Evolutionary conservation across 805 yeast species (phyloP).

Genomic region (Candida qinlingensis): DNA sequence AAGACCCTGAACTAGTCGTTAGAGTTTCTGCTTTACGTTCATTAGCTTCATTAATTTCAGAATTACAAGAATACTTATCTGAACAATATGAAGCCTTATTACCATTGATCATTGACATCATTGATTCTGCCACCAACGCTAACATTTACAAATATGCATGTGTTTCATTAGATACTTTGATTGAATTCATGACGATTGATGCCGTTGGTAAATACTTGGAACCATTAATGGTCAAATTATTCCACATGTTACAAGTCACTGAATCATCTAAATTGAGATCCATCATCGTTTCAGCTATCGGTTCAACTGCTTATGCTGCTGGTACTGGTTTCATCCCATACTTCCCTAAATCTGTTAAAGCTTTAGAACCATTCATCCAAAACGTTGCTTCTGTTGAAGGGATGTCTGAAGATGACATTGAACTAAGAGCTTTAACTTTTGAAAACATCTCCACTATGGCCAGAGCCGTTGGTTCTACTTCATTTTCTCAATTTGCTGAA

Average conservation of each 20-base stretch:
- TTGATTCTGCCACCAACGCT: conserved; percentile 78
- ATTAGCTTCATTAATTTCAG: conserved; percentile 70
- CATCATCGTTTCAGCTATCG: conserved; percentile 90
- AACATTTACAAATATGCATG: conserved; percentile 89
- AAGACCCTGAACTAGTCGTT: conserved; percentile 69
- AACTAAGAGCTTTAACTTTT: conserved; percentile 84
- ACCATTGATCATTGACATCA: conserved; percentile 81
- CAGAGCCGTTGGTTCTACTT: conserved; percentile 89
- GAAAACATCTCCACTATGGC: conserved; percentile 95
- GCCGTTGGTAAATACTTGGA: conserved; percentile 77
- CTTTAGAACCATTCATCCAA: conserved; percentile 75
- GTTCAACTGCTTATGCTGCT: conserved; percentile 94
- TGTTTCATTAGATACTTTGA: conserved; percentile 81
- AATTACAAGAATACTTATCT: conserved; percentile 80
- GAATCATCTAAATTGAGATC: conserved; percentile 65
- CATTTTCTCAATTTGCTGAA: conserved; percentile 80
- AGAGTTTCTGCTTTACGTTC: conserved; percentile 83
- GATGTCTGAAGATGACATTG: conserved; percentile 82
- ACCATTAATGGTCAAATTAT: conserved; percentile 84
- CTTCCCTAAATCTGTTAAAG: conserved; percentile 75
- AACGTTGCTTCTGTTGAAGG: conserved; percentile 66
- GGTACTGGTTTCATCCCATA: conserved; percentile 85
- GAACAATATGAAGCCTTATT: conserved; percentile 76
- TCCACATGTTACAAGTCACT: conserved; percentile 75
- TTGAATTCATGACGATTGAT: conserved; percentile 87